phyloP scores from a whole-genome alignment of 2,329 filamentous ascomycete genomes.

The Leptosphaerulina australis region DNA sequence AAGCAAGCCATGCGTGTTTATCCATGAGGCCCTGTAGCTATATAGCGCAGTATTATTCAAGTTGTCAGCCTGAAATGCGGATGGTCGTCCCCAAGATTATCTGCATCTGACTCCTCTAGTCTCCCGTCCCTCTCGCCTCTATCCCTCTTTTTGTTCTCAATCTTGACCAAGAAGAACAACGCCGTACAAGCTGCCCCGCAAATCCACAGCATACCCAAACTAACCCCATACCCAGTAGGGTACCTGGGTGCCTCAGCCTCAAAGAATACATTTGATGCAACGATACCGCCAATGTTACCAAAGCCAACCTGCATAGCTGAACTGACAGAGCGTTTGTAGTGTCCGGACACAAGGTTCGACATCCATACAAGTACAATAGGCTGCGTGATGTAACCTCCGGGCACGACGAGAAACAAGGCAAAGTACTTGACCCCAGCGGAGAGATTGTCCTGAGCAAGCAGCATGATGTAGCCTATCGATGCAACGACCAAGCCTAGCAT shows the following conservation, averaged over 20 bases:
- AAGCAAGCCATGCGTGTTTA: too few relatives aligned
- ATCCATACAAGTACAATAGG: conserved; percentile 64
- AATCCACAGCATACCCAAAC: conserved; percentile 58
- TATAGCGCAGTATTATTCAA: conserved; percentile 9
- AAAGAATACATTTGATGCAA: conserved; percentile 59
- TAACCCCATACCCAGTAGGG: conserved; percentile 56
- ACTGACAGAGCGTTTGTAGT: conserved; percentile 62
- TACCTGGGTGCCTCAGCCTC: conserved; percentile 54
- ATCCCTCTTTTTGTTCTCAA: conserved; percentile 57
- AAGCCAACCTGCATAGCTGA: conserved; percentile 56
- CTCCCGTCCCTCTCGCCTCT: conserved; percentile 55
- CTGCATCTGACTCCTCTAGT: conserved; percentile 50
- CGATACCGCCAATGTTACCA: conserved; percentile 58
- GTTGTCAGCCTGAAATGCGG: conserved; percentile 56
- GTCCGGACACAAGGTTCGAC: conserved; percentile 62
- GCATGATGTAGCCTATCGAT: conserved; percentile 61
- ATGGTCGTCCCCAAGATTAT: conserved; percentile 61
- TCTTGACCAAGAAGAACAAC: conserved; percentile 50
- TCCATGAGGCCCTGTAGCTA: too few relatives aligned
- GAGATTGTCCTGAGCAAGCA: conserved; percentile 55
- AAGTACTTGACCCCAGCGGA: conserved; percentile 59
- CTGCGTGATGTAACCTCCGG: conserved; percentile 61
- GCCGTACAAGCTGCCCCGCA: conserved; percentile 52
- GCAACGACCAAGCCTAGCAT: conserved; percentile 56
- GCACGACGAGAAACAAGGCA: conserved; percentile 61